Evolutionary conservation across 306 rosid species (phyloP), one percentile per base, ranked within the genome.

Genomic region (Dalbergia cultrata): DNA sequence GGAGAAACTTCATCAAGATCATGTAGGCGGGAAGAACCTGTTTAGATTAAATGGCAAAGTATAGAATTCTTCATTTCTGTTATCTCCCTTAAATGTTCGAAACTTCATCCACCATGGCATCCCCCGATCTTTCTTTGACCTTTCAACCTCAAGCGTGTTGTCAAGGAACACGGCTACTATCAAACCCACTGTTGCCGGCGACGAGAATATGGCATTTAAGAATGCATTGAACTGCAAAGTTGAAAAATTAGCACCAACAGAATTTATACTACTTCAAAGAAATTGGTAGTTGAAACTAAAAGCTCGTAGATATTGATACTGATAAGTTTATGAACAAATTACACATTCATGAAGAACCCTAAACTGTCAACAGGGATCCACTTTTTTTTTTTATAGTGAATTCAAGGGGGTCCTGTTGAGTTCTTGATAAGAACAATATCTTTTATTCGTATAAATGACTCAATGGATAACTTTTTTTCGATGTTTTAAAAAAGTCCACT

Each of bases 21-120:
- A 85, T 4, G 98, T 94, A 4, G 98, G 99, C 41, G 99, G 99
- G 78, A 95, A 95, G 78, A 95, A 95, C 44, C 94, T 84, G 88
- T 95, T 95, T 82, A 95, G 97, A 81, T 95, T 95, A 82, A 95
- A 95, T 1, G 99, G 99, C 82, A 95, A 78, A 22, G 91, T 93
- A 57, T 95, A 95, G 85, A 95, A 95, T 77, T 93, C 99, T 88
- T 95, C 99, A 17, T 95, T 95, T 86, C 98, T 89, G 58, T 90
- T 95, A 67, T 95, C 99, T 80, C 99, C 99, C 88, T 90, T 83
- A 21, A 95, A 95, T 1, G 96, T 87, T 86, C 98, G 85, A 85
- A 95, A 95, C 90, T 93, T 95, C 34, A 89, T 90, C 99, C 99
- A 95, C 98, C 99, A 95, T 5, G 99, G 98, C 99, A 95, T 95